Base-by-base conservation (phyloP, 495 filamentous ascomycete genomes). In the Oidiodendron maius region DNA sequence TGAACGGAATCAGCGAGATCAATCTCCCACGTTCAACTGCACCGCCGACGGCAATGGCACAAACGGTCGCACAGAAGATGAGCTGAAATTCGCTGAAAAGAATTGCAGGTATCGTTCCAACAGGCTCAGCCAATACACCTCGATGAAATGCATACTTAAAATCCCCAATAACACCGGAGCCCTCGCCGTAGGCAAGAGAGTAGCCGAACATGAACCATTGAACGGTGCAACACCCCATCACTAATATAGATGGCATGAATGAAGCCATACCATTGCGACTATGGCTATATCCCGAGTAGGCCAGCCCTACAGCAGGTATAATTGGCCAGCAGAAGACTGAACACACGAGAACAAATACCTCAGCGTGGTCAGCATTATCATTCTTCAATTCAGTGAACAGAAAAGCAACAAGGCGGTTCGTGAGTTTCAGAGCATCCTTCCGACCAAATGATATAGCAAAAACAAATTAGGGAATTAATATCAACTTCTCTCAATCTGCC, bases 141-240 rank as follows among this genome's bases (percentile, higher is more conserved):
- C 72, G 80, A 52, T 96, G 81, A 9, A 87, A 91, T 60, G 96
- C 85, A 72, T 96, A 91, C 46, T 80, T 69, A 17, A 97, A 74
- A 57, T 91, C 77, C 37, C 93, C 93, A 59, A 98, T 94, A 66
- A 82, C 96, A 41, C 84, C 89, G 25, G 86, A 89, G 4, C 81
- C 75, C 63, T 85, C 82, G 40, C 87, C 91, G 69, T 96, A 94
- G 38, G 91, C 78, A 26, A 98, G 69, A 3, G 89, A 95, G 63
- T 95, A 97, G 37, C 93, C 93, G 88, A 91, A 94, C 71, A 98
- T 93, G 74, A 96, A 98, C 91, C 93, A 97, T 61, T 96, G 93
- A 71, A 98, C 94, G 23, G 86, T 83, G 21, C 70, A 74, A 25
- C 61, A 51, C 11, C 61, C 59, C 22, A 74, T 64, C 5, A 66